These are phyloP conservation scores for Mallotus repandus DNA, from an alignment of 441 rosid genomes.

Conservation along the genomic window DNA sequence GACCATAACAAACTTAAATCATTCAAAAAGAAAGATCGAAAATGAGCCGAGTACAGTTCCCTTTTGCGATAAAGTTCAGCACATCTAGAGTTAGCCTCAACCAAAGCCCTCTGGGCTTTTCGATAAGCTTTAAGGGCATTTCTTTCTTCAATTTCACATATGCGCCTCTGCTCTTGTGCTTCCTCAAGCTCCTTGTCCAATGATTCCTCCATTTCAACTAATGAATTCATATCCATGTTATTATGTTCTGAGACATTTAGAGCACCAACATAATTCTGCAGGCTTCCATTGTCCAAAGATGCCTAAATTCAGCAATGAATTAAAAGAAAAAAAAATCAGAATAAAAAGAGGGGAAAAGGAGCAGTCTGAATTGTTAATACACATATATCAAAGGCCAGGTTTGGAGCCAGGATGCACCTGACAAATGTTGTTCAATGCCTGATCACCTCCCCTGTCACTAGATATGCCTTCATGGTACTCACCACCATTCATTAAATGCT, in stretches of 20 bases:
- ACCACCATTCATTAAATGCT: constrained; percentile 33
- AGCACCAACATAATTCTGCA: constrained; percentile 41
- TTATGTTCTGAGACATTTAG: constrained; percentile 40
- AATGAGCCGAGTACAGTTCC: constrained; percentile 68
- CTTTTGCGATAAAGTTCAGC: constrained; percentile 69
- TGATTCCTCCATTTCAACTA: constrained; percentile 75
- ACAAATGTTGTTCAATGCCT: constrained; percentile 30
- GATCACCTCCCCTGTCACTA: constrained; percentile 37
- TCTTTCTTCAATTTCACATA: constrained; percentile 91
- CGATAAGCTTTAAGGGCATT: constrained; percentile 85
- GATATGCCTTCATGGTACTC: constrained; percentile 32
- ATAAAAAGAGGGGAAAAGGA: constrained; percentile 9
- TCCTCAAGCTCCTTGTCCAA: constrained; percentile 86
- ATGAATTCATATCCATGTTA: constrained; percentile 45
- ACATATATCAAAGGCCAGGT: constrained; percentile 20
- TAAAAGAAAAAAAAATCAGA: not conserved
- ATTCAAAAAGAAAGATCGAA: constrained; percentile 60
- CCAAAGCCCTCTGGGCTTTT: constrained; percentile 80
- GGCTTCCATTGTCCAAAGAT: constrained; percentile 39
- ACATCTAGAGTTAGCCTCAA: constrained; percentile 90
- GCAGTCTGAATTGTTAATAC: constrained; percentile 10
- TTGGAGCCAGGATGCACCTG: constrained; percentile 44
- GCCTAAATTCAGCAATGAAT: constrained; percentile 40
- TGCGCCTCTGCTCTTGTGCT: constrained; percentile 70
- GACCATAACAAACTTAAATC: constrained; percentile 61